Percentiles rank a stretch among this genome's conserved stretches.
phyloP scores from a whole-genome alignment of 2,329 filamentous ascomycete genomes.

The Aspergillus sojae region DNA sequence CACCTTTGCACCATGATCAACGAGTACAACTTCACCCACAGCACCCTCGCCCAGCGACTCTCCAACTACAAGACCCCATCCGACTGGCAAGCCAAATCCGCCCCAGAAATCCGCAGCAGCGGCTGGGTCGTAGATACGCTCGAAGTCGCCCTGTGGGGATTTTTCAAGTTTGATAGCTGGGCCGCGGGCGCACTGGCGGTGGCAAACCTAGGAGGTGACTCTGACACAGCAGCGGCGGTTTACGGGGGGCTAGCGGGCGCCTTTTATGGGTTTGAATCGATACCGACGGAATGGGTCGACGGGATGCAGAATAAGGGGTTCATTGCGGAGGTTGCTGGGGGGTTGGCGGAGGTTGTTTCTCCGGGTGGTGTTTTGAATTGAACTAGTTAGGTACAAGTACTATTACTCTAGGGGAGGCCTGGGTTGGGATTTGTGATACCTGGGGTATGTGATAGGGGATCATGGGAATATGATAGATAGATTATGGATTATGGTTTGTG shows the following conservation, averaged over 20 bases:
- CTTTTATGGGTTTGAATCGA: slow-evolving; percentile 41
- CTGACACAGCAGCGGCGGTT: slow-evolving; percentile 49
- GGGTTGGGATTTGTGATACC: background rate
- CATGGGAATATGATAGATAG: background rate
- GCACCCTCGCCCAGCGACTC: slow-evolving; percentile 14
- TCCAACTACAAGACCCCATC: slow-evolving; percentile 16
- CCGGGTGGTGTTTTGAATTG: background rate
- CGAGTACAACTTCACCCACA: slow-evolving; percentile 15
- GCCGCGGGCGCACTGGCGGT: slow-evolving; percentile 42
- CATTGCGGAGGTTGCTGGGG: slow-evolving; percentile 12
- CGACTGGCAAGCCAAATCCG: slow-evolving; percentile 29
- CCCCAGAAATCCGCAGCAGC: slow-evolving; percentile 34
- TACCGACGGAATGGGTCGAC: slow-evolving; percentile 35
- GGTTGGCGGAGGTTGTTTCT: background rate
- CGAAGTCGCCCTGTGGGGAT: slow-evolving; percentile 47
- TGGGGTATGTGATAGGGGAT: background rate
- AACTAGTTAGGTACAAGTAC: background rate
- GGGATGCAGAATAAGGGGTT: slow-evolving; percentile 29
- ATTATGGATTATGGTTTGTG: background rate
- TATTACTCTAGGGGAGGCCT: background rate
- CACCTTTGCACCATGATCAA: slow-evolving; percentile 13
- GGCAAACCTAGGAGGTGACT: slow-evolving; percentile 48
- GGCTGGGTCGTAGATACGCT: slow-evolving; percentile 48
- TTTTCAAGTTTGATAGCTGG: slow-evolving; percentile 44
- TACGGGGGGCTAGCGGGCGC: slow-evolving; percentile 48